Conservation (phyloP, 2,329 filamentous ascomycete species). For the Colletotrichum truncatum region DNA sequence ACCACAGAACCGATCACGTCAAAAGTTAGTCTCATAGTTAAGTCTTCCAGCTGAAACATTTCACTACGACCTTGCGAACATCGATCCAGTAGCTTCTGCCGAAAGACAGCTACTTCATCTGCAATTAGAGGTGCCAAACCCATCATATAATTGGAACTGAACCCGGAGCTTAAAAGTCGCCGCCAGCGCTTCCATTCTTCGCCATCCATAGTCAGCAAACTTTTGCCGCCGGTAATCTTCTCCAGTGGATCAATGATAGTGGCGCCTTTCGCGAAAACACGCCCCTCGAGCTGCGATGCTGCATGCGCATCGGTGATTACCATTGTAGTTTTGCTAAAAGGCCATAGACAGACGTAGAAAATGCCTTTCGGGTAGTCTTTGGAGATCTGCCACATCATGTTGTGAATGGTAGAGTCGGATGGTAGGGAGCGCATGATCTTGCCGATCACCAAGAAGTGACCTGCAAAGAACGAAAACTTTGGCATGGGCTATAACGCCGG, state of each 20-base stretch:
- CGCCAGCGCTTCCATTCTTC: conserved; percentile 39
- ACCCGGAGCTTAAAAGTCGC: conserved; percentile 44
- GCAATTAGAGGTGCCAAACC: conserved; percentile 45
- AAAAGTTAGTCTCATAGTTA: conserved; percentile 47
- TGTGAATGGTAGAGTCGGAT: conserved; percentile 34
- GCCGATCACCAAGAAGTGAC: conserved; percentile 35
- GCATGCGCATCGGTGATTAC: conserved; percentile 34
- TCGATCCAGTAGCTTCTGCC: background rate
- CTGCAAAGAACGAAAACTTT: conserved; percentile 33
- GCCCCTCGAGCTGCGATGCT: conserved; percentile 36
- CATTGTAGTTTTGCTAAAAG: conserved; percentile 32
- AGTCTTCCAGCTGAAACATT: conserved; percentile 39
- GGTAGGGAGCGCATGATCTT: conserved; percentile 33
- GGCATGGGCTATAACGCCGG: background rate
- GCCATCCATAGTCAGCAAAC: conserved; percentile 43
- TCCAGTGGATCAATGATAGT: conserved; percentile 39
- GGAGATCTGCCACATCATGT: conserved; percentile 35
- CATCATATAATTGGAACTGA: conserved; percentile 46
- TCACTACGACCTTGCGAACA: conserved; percentile 18
- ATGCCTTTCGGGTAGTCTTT: conserved; percentile 19
- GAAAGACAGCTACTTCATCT: conserved; percentile 47
- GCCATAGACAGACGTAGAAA: conserved; percentile 40
- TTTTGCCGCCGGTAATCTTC: conserved; percentile 41
- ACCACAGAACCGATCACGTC: conserved; percentile 49
- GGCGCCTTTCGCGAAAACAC: conserved; percentile 33